phyloP scores from a whole-genome alignment of 495 filamentous ascomycete species.

The Thermothielavioides terrestris region DNA sequence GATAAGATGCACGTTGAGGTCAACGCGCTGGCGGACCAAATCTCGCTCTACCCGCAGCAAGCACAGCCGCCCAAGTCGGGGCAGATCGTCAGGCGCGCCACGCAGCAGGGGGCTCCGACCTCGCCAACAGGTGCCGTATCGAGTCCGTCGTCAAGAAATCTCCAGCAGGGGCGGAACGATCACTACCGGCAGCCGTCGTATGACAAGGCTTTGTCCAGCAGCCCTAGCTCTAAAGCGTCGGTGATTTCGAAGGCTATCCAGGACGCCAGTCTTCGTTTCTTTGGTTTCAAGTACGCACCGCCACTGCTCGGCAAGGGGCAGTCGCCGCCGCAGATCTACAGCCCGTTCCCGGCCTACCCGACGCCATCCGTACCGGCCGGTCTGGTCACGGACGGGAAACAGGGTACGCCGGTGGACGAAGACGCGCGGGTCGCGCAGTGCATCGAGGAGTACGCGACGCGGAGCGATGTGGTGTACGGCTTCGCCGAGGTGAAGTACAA shows the following conservation, averaged over 20 bases:
- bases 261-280: constrained; percentile 79
- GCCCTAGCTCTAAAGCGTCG: constrained; percentile 72
- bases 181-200: constrained; percentile 62
- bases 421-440: constrained; percentile 67
- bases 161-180: constrained; percentile 60
- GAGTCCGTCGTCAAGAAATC: constrained; percentile 48
- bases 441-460: constrained; percentile 84
- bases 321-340: constrained; percentile 72
- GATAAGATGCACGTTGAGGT: constrained; percentile 93
- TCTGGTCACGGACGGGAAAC: constrained; percentile 60
- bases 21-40: constrained; percentile 92
- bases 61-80: constrained; percentile 37
- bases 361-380: constrained; percentile 45
- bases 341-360: constrained; percentile 77
- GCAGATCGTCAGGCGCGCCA: constrained; percentile 41
- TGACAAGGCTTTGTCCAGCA: constrained; percentile 67
- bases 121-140: constrained; percentile 51
- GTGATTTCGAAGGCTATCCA: constrained; percentile 91
- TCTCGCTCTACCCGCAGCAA: constrained; percentile 65
- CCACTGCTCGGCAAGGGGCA: constrained; percentile 56
- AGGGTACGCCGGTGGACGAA: constrained; percentile 59
- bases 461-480: constrained; percentile 89
- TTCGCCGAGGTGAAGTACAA: constrained; percentile 99
- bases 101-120: constrained; percentile 57
- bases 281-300: constrained; percentile 64